A percentile compares a stretch with the other conserved stretches of the same genome.
These are phyloP conservation scores for Yamadazyma sp. DNA, from an alignment of 1,139 yeast species.

Conservation along the genomic window DNA sequence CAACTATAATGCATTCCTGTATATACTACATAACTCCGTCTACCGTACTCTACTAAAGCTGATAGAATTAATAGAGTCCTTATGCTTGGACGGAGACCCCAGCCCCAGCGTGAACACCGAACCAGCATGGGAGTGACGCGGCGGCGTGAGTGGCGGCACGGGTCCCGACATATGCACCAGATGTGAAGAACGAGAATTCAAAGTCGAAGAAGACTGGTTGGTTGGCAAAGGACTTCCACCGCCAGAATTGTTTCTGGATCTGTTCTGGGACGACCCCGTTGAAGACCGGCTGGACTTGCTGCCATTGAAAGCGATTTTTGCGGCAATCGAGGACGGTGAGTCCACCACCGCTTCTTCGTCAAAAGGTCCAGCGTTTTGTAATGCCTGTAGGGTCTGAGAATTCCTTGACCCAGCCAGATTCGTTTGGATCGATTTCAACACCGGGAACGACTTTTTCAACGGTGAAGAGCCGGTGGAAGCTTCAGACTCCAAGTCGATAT, in stretches of 20 bases:
- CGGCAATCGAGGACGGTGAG: conserved; percentile 34
- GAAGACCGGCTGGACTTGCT: conserved; percentile 18
- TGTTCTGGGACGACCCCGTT: conserved; percentile 1
- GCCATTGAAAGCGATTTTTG: conserved; percentile 30
- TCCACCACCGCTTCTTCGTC: conserved; percentile 9
- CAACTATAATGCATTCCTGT: too few species aligned
- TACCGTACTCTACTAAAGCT: conserved; percentile 36
- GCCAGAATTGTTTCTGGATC: conserved; percentile 8
- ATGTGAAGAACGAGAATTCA: background rate
- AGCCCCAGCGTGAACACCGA: too few species aligned
- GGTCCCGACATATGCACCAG: background rate
- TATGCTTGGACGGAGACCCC: conserved; percentile 13
- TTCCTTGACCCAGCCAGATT: too few species aligned
- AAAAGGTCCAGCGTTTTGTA: background rate
- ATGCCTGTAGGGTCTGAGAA: background rate
- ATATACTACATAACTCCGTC: background rate
- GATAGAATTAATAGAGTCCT: conserved; percentile 19
- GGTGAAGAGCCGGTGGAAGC: conserved; percentile 14
- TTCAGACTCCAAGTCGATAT: conserved; percentile 12
- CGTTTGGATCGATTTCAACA: conserved; percentile 3
- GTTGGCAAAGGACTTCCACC: conserved; percentile 7
- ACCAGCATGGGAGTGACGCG: too few species aligned
- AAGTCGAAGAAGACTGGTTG: background rate
- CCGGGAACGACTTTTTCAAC: conserved; percentile 11
- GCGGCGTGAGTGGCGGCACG: background rate